phyloP scores from a whole-genome alignment of 768 basidiomycete species.

The Grammothele lineata region DNA sequence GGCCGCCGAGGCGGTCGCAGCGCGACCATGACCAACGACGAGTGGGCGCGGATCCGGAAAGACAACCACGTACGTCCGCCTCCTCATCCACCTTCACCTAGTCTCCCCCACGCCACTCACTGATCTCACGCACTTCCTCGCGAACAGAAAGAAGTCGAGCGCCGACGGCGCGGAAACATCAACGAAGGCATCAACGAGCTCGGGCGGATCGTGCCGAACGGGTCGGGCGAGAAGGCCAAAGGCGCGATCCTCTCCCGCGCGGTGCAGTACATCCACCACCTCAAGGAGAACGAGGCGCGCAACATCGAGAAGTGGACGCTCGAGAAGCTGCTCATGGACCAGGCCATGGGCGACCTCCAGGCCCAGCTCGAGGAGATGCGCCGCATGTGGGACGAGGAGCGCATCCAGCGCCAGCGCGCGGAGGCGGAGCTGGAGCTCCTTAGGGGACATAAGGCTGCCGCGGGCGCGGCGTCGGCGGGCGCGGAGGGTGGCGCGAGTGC shows the following conservation, averaged over 20 bases:
- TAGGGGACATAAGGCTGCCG: conserved; percentile 7
- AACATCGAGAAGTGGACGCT: conserved; percentile 94
- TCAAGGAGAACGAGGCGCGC: conserved; percentile 86
- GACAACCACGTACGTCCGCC: conserved; percentile 40
- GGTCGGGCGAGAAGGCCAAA: conserved; percentile 84
- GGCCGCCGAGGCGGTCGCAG: conserved; percentile 23
- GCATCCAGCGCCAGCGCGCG: conserved; percentile 49
- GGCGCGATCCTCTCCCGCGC: conserved; percentile 85
- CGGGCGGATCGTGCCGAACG: conserved; percentile 82
- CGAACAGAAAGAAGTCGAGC: conserved; percentile 94
- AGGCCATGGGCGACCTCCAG: conserved; percentile 85
- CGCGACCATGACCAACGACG: conserved; percentile 31
- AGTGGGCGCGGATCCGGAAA: conserved; percentile 38
- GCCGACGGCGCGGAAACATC: conserved; percentile 90
- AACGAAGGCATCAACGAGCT: conserved; percentile 95
- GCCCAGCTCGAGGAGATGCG: conserved; percentile 80
- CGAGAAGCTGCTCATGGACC: conserved; percentile 89
- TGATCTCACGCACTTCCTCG: not conserved
- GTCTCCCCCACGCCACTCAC: not conserved
- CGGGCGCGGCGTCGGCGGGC: conserved; percentile 1
- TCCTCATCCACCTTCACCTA: not conserved
- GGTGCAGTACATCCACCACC: conserved; percentile 87
- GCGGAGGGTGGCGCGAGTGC: conserved; percentile 1
- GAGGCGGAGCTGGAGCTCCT: conserved; percentile 64
- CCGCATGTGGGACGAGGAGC: conserved; percentile 78